Evolutionary conservation across 495 filamentous ascomycete species (phyloP).

Genomic region (Xylaria bambusicola): DNA sequence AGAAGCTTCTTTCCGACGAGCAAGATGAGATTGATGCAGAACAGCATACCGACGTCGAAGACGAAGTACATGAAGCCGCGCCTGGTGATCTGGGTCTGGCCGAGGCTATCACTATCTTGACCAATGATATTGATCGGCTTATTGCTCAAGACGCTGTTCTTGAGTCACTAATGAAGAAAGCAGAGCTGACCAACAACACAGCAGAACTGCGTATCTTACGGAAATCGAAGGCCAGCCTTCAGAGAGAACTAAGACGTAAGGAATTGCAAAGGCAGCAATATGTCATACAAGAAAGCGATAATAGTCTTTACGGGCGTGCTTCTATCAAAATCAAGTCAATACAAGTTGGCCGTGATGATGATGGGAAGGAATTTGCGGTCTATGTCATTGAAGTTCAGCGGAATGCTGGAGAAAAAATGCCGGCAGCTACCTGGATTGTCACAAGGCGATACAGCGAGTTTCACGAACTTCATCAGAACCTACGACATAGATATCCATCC

Average conservation of each 20-base stretch:
- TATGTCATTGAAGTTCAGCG: conserved; percentile 92
- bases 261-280: conserved; percentile 97
- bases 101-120: conserved; percentile 85
- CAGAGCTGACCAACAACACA: conserved; percentile 94
- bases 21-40: conserved; percentile 70
- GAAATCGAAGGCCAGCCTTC: conserved; percentile 91
- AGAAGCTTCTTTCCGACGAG: conserved; percentile 84
- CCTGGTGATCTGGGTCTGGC: conserved; percentile 93
- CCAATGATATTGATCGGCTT: conserved; percentile 86
- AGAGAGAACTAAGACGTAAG: conserved; percentile 89
- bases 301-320: conserved; percentile 91
- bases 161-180: conserved; percentile 88
- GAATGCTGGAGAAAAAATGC: conserved; percentile 86
- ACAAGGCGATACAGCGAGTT: conserved; percentile 93
- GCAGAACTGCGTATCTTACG: conserved; percentile 89
- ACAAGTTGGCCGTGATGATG: conserved; percentile 86
- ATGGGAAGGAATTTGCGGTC: conserved; percentile 89
- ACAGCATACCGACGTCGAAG: conserved; percentile 62
- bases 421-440: conserved; percentile 78
- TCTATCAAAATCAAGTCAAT: conserved; percentile 87
- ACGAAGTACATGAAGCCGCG: conserved; percentile 91
- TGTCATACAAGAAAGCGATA: conserved; percentile 95
- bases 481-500: conserved; percentile 79
- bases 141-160: conserved; percentile 86
- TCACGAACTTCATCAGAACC: conserved; percentile 87